Base-by-base conservation (phyloP, 306 rosid species). In the Vachellia collinsii region DNA sequence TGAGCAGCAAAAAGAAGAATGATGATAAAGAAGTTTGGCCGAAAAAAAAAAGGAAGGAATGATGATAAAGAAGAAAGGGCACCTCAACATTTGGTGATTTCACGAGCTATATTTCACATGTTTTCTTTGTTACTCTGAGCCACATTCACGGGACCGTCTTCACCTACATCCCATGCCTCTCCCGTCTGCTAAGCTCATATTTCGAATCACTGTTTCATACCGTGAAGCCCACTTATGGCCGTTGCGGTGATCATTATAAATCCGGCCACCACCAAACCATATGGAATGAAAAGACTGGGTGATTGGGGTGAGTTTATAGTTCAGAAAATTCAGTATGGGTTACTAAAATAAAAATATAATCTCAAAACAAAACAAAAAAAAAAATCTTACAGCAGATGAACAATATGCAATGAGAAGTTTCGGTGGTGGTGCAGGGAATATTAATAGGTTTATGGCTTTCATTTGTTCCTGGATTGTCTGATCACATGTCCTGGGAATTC, bases 91-190 rank as follows among this genome's bases (percentile, higher is more conserved):
- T 86, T 84, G 83, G 74, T 77, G 79, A 81, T 74, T 91, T 70
- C 97, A 92, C 98, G 88, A 89, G 88, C 91, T 77, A 81, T 85
- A 83, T 88, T 94, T 94, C 98, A 95, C 99, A 87, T 91, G 99
- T 91, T 86, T 81, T 87, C 81, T 74, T 76, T 86, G 83, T 77
- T 82, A 90, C 81, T 77, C 86, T 44, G 85, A 82, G 13, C 97
- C 85, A 90, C 94, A 91, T 87, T 88, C 95, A 80, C 92, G 97
- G 79, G 97, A 90, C 83, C 81, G 61, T 72, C 59, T 74, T 88
- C 91, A 88, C 80, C 82, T 85, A 86, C 77, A 80, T 84, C 87
- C 86, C 90, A 85, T 87, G 87, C 77, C 20, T 43, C 38, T 42
- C 36, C 78, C 37, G 44, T 63, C 73, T 47, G 22, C 71, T 74